Base-by-base conservation (phyloP, 352 stramenopile genomes). In the Globisporangium spinosum region DNA sequence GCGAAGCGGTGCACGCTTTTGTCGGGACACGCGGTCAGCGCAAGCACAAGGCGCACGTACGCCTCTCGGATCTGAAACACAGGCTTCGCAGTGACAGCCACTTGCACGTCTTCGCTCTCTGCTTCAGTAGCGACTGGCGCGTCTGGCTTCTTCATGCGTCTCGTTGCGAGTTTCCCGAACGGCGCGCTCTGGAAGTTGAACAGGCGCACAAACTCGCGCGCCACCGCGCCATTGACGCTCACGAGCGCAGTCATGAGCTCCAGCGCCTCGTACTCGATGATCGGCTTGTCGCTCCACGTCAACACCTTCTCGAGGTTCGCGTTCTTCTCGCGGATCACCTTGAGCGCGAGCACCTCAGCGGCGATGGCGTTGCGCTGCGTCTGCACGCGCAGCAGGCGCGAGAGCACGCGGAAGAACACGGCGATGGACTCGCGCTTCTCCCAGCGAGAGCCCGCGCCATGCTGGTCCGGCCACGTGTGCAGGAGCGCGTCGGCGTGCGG, bases 211-310 rank as follows among this genome's bases (percentile, higher is more conserved):
- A 93, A 74, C 60, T 94, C 88, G 27, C 88, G 71, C 25, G 86
- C 85, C 1, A 78, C 60, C 3, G 64, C 68, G 20, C 73, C 71
- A 25, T 78, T 86, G 4, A 89, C 70, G 9, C 63, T 56, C 5
- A 75, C 80, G 38, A 94, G 72, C 13, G 62, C 45, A 0, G 71
- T 74, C 65, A 91, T 73, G 43, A 96, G 72, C 65, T 88, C 65
- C 56, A 96, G 78, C 32, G 85, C 83, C 47, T 82, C 75, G 69
- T 83, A 90, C 64, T 90, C 85, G 61, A 96, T 87, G 17, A 84
- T 59, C 15, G 88, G 88, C 73, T 94, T 94, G 77, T 96, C 88
- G 62, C 82, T 94, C 88, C 88, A 96, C 51, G 82, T 83, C 43
- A 96, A 66, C 58, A 89, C 63, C 68, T 91, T 96, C 66, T 92